Base-by-base conservation (phyloP, 179 eudicot genomes). In the Corrigiola litoralis region DNA sequence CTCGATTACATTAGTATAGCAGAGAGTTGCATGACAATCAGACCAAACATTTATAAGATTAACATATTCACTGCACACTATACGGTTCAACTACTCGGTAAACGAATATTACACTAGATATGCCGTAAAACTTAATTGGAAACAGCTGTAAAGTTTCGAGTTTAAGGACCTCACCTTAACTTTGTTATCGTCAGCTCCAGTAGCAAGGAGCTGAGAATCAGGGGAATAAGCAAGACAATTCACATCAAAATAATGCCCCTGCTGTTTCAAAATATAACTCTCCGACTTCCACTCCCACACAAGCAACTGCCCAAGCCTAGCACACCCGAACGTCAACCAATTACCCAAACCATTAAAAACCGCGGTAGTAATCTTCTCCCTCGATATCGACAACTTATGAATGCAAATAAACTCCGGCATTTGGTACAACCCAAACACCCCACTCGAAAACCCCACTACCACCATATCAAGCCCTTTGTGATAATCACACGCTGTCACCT, bases 211-310 rank as follows among this genome's bases (percentile, higher is more conserved):
- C 77, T 94, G 99, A 2, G 99, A 94, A 76, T 94, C 99, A 5
- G 87, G 87, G 0, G 99, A 94, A 80, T 87, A 94, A 14, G 99
- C 96, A 73, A 94, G 65, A 78, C 89, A 82, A 67, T 90, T 94
- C 40, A 94, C 99, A 75, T 94, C 99, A 71, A 86, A 94, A 70
- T 90, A 94, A 78, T 94, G 99, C 2, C 99, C 99, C 76, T 94
- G 99, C 80, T 94, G 99, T 72, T 94, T 94, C 78, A 94, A 55
- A 49, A 90, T 88, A 77, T 94, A 90, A 72, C 88, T 94, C 79
- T 90, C 99, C 0, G 97, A 88, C 73, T 90, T 94, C 99, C 99
- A 94, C 70, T 94, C 99, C 99, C 99, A 94, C 23, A 94, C 99
- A 54, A 94, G 97, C 78, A 90, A 72, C 77, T 94, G 99, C 57